Percentiles rank a stretch among this genome's conserved stretches.
These are phyloP conservation scores for Plasmodium cynomolgi DNA, from an alignment of 169 alveolate genomes.

Conservation along the genomic window DNA sequence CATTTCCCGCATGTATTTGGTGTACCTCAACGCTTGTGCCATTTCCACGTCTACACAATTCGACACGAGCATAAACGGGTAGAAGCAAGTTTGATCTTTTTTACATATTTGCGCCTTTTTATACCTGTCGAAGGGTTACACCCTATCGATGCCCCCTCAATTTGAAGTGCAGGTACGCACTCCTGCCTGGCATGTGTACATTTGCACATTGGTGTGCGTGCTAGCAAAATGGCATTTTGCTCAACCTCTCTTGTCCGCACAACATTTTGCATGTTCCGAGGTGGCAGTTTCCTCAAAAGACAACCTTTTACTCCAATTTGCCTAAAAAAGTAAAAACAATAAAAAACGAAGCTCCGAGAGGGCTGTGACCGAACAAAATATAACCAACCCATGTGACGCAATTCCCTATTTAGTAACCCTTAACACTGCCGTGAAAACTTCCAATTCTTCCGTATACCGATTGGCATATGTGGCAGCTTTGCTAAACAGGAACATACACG, in stretches of 20 bases:
- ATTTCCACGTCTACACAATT: neutral
- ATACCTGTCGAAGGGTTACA: neutral
- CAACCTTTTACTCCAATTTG: neutral
- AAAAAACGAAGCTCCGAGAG: neutral
- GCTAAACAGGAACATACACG: neutral
- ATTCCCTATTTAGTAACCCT: neutral
- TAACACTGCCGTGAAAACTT: neutral
- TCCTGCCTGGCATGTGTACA: neutral
- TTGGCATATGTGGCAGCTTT: neutral
- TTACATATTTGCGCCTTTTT: neutral
- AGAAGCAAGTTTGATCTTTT: neutral
- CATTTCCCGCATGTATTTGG: neutral
- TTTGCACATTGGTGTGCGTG: neutral
- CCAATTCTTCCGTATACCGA: neutral
- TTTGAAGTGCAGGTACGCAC: neutral
- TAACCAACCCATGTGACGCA: neutral
- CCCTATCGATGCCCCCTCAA: neutral
- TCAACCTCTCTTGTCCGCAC: neutral
- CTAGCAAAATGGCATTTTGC: neutral
- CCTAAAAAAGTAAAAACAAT: neutral
- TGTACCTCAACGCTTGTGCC: neutral
- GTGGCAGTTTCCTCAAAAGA: neutral
- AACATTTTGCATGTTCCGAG: neutral
- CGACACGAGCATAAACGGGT: neutral
- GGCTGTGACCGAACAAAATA: neutral